Evolutionary conservation across 1,284 basidiomycete genomes (phyloP).

Genomic region (Apiotrichum laibachii): DNA sequence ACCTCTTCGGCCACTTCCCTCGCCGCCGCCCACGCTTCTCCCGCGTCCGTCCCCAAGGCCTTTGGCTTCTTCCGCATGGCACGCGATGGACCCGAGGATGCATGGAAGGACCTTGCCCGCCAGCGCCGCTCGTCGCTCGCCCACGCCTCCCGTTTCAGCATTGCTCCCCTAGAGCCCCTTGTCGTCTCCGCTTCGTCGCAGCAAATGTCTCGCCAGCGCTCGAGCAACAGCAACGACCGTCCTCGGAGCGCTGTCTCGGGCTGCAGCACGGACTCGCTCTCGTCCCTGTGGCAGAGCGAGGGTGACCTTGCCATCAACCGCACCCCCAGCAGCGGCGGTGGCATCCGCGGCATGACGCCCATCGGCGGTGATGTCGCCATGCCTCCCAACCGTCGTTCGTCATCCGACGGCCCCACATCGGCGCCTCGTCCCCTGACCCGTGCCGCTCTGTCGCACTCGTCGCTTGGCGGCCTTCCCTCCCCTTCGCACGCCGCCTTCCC

Average conservation of each 20-base stretch:
- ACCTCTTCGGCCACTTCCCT: conserved; percentile 30
- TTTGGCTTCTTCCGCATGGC: conserved; percentile 41
- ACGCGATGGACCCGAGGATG: conserved; percentile 38
- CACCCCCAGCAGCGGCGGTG: conserved; percentile 24
- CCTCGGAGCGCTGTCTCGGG: conserved; percentile 8
- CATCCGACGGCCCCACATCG: conserved; percentile 23
- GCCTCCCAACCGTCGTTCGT: conserved; percentile 12
- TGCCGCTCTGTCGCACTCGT: conserved; percentile 39
- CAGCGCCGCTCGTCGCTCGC: conserved; percentile 37
- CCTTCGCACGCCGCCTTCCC: conserved; percentile 17
- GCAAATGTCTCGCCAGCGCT: conserved; percentile 23
- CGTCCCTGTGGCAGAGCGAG: conserved; percentile 32
- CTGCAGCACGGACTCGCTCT: conserved; percentile 28
- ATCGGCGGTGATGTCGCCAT: conserved; percentile 4
- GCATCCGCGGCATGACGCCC: conserved; percentile 32
- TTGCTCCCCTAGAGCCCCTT: conserved; percentile 8
- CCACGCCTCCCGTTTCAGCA: neutral
- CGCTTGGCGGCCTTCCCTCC: conserved; percentile 27
- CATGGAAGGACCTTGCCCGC: conserved; percentile 39
- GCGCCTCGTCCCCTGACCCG: conserved; percentile 23
- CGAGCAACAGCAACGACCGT: conserved; percentile 1
- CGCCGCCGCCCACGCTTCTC: conserved; percentile 6
- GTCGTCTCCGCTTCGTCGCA: neutral
- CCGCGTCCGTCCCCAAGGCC: conserved; percentile 37
- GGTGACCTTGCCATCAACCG: conserved; percentile 21